phyloP scores from a whole-genome alignment of 495 filamentous ascomycete genomes.

The Trichoderma parareesei region DNA sequence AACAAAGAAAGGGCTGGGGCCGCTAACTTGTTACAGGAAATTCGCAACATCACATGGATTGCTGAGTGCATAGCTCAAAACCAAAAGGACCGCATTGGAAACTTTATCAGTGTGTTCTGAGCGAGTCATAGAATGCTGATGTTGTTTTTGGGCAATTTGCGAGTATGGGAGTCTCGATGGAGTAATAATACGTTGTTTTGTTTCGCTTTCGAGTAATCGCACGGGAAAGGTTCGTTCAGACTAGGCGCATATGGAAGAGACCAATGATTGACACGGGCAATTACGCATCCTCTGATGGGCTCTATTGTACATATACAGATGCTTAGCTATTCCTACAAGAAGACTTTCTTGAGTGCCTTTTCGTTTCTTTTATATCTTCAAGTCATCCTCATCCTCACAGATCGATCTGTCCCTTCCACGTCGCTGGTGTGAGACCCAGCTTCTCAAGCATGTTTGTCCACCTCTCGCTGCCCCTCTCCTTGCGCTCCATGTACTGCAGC shows the following conservation, averaged over 20 bases:
- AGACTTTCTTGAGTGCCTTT: not conserved
- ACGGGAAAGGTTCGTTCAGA: conserved; percentile 13
- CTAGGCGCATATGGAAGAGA: conserved; percentile 10
- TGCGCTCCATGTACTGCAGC: conserved; percentile 72
- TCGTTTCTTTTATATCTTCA: conserved; percentile 7
- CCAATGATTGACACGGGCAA: conserved; percentile 3
- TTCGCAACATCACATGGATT: conserved; percentile 99
- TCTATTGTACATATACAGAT: conserved; percentile 21
- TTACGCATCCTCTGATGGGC: conserved; percentile 9
- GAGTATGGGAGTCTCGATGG: not conserved
- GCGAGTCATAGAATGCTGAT: not conserved
- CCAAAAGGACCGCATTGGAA: conserved; percentile 97
- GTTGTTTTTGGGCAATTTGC: not conserved
- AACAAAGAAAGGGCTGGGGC: not conserved
- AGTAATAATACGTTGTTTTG: not conserved
- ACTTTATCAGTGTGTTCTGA: conserved; percentile 94
- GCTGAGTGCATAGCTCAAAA: conserved; percentile 99
- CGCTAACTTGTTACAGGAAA: conserved; percentile 51
- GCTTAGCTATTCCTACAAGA: conserved; percentile 14
- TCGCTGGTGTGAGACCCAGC: conserved; percentile 76
- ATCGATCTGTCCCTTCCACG: conserved; percentile 80
- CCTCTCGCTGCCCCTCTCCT: conserved; percentile 82
- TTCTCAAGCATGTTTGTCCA: conserved; percentile 77
- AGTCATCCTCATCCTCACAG: conserved; percentile 38
- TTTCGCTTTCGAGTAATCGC: conserved; percentile 14